Conservation (phyloP, 345 rosid species). For the Hypericum perforatum region DNA sequence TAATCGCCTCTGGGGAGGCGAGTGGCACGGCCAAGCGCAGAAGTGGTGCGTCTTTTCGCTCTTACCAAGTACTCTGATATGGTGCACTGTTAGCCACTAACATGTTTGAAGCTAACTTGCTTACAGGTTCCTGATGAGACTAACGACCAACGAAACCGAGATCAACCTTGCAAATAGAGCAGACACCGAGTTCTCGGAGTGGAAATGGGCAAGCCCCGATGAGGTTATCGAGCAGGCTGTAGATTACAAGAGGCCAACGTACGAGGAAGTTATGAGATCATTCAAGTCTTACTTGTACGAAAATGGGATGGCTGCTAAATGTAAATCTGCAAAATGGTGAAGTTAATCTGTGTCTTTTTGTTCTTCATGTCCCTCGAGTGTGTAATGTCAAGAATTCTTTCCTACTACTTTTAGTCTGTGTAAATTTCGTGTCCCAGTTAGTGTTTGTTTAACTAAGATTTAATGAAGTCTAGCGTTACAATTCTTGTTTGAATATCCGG, state of each 20-base stretch:
- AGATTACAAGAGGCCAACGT: conserved; percentile 94
- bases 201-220: conserved; percentile 87
- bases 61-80: conserved; percentile 4
- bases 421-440: too few species aligned
- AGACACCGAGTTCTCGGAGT: conserved; percentile 85
- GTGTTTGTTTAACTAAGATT: too few species aligned
- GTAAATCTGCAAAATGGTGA: conserved; percentile 95
- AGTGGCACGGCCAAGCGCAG: conserved; percentile 99
- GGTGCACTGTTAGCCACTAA: too few species aligned
- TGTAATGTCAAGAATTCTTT: too few species aligned
- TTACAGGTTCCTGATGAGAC: conserved; percentile 76
- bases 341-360: background rate
- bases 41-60: conserved; percentile 49
- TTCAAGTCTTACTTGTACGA: conserved; percentile 56
- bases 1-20: conserved; percentile 97
- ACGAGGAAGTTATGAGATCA: conserved; percentile 77
- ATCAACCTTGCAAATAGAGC: conserved; percentile 69
- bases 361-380: too few species aligned
- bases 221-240: conserved; percentile 94
- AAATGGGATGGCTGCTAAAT: conserved; percentile 53
- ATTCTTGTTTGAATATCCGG: too few species aligned
- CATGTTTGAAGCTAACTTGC: too few species aligned
- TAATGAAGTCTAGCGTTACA: too few species aligned
- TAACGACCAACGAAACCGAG: conserved; percentile 66
- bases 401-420: too few species aligned